Percentiles rank a stretch among this genome's conserved stretches.
Conservation (phyloP, 2,329 filamentous ascomycete genomes). For the Aaosphaeria arxii region DNA sequence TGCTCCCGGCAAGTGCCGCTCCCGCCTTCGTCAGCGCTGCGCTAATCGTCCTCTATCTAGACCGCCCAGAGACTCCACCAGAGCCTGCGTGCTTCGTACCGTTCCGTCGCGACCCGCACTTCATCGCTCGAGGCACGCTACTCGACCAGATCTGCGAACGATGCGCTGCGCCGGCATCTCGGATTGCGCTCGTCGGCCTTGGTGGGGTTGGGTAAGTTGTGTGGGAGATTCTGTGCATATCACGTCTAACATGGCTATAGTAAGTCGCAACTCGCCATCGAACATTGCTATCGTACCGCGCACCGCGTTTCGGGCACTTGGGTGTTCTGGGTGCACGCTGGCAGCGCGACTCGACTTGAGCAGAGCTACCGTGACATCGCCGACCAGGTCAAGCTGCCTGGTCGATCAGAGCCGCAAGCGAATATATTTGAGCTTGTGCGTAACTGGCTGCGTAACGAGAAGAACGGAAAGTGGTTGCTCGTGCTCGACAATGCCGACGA, state of each 20-base stretch:
- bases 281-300: constrained; percentile 5
- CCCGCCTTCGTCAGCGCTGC: too few relatives aligned
- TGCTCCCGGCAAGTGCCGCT: too few relatives aligned
- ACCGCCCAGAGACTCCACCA: constrained; percentile 8
- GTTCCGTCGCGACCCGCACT: constrained; percentile 18
- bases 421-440: constrained; percentile 12
- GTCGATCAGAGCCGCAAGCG: constrained; percentile 6
- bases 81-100: constrained; percentile 16
- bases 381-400: constrained; percentile 7
- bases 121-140: constrained; percentile 14
- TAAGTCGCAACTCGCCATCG: constrained; percentile 11
- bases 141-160: constrained; percentile 8
- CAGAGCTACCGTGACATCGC: constrained; percentile 10
- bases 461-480: constrained; percentile 10
- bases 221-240: background rate
- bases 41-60: too few relatives aligned
- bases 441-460: constrained; percentile 12
- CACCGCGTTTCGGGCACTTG: constrained; percentile 6
- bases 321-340: constrained; percentile 13
- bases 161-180: constrained; percentile 7
- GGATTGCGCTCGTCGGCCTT: constrained; percentile 20
- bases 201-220: constrained; percentile 19
- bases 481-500: constrained; percentile 16
- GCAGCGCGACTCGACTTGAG: constrained; percentile 13
- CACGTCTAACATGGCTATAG: constrained; percentile 2